A percentile compares a stretch with the other conserved stretches of the same genome.
Conservation (phyloP, 805 yeast genomes). For the Maudiozyma bulderi region DNA sequence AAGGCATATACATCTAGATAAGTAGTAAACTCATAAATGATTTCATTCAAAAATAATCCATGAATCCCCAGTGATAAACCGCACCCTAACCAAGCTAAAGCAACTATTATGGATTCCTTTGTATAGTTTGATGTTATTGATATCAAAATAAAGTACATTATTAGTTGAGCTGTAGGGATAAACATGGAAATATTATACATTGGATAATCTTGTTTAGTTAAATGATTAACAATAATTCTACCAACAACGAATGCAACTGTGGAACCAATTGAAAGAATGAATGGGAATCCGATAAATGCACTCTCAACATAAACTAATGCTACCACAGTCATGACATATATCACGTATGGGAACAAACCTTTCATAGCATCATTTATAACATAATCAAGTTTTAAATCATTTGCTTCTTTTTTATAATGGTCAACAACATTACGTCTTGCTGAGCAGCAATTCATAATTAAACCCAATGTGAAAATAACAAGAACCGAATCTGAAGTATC, state of each 20-base stretch:
- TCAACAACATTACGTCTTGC: conserved; percentile 54
- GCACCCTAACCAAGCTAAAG: conserved; percentile 55
- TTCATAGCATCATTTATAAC: conserved; percentile 32
- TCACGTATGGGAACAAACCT: conserved; percentile 62
- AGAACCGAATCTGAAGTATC: conserved; percentile 38
- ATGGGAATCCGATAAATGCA: conserved; percentile 41
- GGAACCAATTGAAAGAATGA: conserved; percentile 61
- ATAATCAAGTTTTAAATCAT: conserved; percentile 11
- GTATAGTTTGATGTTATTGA: conserved; percentile 24
- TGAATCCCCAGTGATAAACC: conserved; percentile 62
- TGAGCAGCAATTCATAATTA: conserved; percentile 54
- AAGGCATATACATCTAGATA: conserved; percentile 81
- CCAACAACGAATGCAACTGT: conserved; percentile 84
- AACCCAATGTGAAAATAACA: conserved; percentile 49
- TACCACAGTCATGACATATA: conserved; percentile 41
- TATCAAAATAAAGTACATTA: conserved; percentile 19
- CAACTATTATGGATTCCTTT: conserved; percentile 35
- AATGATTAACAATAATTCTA: conserved; percentile 76
- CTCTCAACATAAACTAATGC: conserved; percentile 44
- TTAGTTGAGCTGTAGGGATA: conserved; percentile 46
- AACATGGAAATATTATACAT: conserved; percentile 57
- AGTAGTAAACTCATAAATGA: conserved; percentile 67
- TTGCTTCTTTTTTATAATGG: conserved; percentile 33
- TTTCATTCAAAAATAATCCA: conserved; percentile 62
- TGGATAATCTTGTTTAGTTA: conserved; percentile 75